Percentiles rank a stretch among this genome's conserved stretches.
phyloP scores from a whole-genome alignment of 306 rosid genomes.

The Vicia villosa region DNA sequence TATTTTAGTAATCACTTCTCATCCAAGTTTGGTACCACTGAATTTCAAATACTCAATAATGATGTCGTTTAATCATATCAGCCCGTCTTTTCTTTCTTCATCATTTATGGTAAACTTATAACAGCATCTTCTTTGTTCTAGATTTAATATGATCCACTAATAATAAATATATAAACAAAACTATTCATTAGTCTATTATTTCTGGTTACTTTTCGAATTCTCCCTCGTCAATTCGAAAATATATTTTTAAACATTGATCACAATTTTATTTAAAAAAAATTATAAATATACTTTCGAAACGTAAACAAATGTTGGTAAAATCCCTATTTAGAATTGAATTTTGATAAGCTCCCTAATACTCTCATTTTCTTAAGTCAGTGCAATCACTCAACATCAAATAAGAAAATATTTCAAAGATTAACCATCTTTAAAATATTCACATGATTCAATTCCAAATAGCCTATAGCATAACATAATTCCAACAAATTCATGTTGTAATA shows the following conservation, averaged over 20 bases:
- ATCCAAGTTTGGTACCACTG: slow-evolving; percentile 31
- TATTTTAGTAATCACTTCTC: not conserved
- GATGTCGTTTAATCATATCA: slow-evolving; percentile 19
- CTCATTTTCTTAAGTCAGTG: slow-evolving; percentile 12
- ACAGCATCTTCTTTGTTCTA: not conserved
- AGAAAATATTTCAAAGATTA: not conserved
- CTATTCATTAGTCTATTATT: not conserved
- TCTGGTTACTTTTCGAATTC: no score
- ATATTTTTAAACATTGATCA: no score
- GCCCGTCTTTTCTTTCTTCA: slow-evolving; percentile 25
- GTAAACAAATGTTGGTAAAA: no score
- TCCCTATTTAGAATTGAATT: no score
- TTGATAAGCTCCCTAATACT: not conserved
- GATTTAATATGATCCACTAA: slow-evolving; percentile 11
- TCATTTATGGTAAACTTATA: not conserved
- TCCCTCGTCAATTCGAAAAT: no score
- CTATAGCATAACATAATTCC: not conserved
- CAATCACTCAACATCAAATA: slow-evolving; percentile 3
- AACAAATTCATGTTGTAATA: not conserved
- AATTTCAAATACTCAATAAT: slow-evolving; percentile 34
- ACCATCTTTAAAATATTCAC: not conserved
- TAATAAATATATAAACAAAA: not conserved
- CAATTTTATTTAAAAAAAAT: no score
- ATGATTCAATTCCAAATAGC: no score
- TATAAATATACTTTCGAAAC: no score